These are phyloP conservation scores for Ophiostoma triangulosporum DNA, from an alignment of 2,329 filamentous ascomycete genomes.

Conservation along the genomic window DNA sequence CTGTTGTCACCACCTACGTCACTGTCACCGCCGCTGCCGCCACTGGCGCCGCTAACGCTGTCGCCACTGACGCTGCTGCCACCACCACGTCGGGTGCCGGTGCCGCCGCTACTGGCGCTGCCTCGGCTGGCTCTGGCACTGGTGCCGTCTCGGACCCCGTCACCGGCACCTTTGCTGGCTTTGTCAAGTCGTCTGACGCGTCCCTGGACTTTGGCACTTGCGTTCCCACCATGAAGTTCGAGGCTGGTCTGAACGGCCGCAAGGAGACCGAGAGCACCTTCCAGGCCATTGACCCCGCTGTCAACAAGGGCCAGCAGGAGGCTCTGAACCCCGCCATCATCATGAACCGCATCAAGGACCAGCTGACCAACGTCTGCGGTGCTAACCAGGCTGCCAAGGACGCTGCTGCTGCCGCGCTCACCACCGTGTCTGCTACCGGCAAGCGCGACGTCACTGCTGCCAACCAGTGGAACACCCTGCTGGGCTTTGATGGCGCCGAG, in stretches of 20 bases:
- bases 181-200: conserved; percentile 11
- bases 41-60: not conserved
- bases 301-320: conserved; percentile 50
- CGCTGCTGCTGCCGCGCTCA: conserved; percentile 38
- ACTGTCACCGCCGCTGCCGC: conserved; percentile 4
- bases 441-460: conserved; percentile 25
- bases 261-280: conserved; percentile 50
- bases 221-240: conserved; percentile 45
- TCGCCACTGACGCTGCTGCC: not conserved
- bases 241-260: conserved; percentile 43
- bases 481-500: conserved; percentile 26
- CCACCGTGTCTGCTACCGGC: conserved; percentile 21
- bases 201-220: conserved; percentile 38
- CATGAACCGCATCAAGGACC: conserved; percentile 58
- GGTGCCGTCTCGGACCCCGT: conserved; percentile 12
- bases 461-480: conserved; percentile 26
- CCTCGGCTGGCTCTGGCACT: conserved; percentile 7
- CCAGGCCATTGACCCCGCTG: conserved; percentile 48
- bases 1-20: not conserved
- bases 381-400: conserved; percentile 46
- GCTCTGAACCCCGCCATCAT: conserved; percentile 62
- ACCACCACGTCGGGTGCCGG: not conserved
- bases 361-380: conserved; percentile 51
- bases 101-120: conserved; percentile 2
- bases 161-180: conserved; percentile 12